Evolutionary conservation across 2,329 filamentous ascomycete species (phyloP).

Genomic region (Nemania bipapillata): DNA sequence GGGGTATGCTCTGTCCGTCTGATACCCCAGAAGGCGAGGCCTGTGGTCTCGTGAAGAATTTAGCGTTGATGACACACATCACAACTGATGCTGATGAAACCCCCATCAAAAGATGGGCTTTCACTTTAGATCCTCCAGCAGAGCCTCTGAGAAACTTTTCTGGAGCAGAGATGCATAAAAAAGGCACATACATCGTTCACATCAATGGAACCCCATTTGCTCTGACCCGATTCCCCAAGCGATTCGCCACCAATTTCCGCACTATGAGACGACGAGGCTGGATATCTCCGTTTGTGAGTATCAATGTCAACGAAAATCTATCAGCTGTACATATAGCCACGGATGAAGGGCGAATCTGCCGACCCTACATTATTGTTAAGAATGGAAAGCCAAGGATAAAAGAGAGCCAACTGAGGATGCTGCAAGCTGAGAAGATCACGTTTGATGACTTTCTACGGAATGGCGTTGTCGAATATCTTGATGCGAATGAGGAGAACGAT

Average conservation of each 20-base stretch:
- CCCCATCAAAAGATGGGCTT: constrained; percentile 86
- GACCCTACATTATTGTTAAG: constrained; percentile 94
- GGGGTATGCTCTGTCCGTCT: constrained; percentile 96
- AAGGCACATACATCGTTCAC: constrained; percentile 88
- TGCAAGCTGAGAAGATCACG: constrained; percentile 83
- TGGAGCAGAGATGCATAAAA: constrained; percentile 85
- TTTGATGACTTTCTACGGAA: constrained; percentile 94
- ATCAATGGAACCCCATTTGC: constrained; percentile 96
- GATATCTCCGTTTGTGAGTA: constrained; percentile 95
- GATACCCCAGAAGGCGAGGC: constrained; percentile 99
- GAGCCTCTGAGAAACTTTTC: constrained; percentile 75
- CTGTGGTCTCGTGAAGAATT: constrained; percentile 96
- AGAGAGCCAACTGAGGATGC: constrained; percentile 77
- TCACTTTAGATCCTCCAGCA: constrained; percentile 85
- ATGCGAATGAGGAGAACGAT: constrained; percentile 98
- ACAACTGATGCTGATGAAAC: constrained; percentile 95
- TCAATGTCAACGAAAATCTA: constrained; percentile 94
- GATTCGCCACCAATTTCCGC: constrained; percentile 86
- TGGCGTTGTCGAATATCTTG: constrained; percentile 93
- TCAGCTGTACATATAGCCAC: constrained; percentile 93
- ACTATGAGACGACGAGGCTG: constrained; percentile 87
- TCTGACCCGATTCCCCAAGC: constrained; percentile 84
- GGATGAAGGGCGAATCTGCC: constrained; percentile 95
- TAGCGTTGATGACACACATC: constrained; percentile 98
- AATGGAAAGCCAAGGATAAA: constrained; percentile 85